Base-by-base conservation (phyloP, 2,329 filamentous ascomycete genomes). In the Fusarium liriodendri region DNA sequence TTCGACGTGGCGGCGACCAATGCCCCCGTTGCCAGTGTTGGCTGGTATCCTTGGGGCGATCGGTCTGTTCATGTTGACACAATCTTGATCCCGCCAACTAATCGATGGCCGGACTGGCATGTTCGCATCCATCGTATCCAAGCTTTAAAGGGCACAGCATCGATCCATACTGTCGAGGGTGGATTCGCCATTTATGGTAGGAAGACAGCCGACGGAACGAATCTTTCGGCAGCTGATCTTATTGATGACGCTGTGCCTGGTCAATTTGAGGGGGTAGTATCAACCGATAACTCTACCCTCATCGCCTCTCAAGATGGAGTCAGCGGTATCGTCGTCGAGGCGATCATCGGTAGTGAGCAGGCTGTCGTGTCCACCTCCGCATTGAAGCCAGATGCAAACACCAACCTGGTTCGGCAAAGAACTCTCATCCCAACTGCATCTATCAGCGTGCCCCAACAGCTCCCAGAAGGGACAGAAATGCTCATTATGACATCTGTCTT, bases 21-120 rank as follows among this genome's bases (percentile, higher is more conserved):
- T n/a, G n/a, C n/a, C n/a, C n/a, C n/a, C n/a, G n/a, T n/a, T n/a
- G 65, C 72, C 1, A 52, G 37, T 4, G 74, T 75, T 1, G 61
- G 72, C 27, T 77, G 75, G 75, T 70, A 68, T 61, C 75, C 78
- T 2, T 81, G 80, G 79, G 73, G 75, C 1, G 80, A 82, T 61
- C 42, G 76, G 2, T 64, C 71, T 1, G 70, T 82, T 0, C 61
- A 64, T 10, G 64, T 83, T 4, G 72, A 80, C 13, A 79, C 81
- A 0, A 74, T 77, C 0, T 55, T 82, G 6, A 64, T 82, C 4
- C 76, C 81, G 0, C 80, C 81, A 0, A 77, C 75, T 1, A 63
- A 70, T n/a, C 65, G 75, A 9, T 82, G 80, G 81, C 81, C 81
- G 1, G 80, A 82, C 22, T 83, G 81, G 80, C 80, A 83, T 66